phyloP scores from a whole-genome alignment of 2,329 filamentous ascomycete genomes.

The Fusarium sp. region DNA sequence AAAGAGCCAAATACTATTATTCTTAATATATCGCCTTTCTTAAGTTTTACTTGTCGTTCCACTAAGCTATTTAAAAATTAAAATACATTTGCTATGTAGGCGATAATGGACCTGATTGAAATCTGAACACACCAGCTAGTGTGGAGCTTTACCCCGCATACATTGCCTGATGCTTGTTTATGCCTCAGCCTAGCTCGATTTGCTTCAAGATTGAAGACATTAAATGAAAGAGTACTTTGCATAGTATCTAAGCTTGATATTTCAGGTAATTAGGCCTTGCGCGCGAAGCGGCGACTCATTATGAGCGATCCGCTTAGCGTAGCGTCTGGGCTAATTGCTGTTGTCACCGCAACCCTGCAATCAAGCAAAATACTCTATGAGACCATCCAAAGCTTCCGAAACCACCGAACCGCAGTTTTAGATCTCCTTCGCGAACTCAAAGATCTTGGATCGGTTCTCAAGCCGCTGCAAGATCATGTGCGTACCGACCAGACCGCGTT shows the following conservation, averaged over 20 bases:
- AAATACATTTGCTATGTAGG: neutral
- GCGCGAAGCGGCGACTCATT: neutral
- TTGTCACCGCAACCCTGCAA: conserved; percentile 26
- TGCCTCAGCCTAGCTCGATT: neutral
- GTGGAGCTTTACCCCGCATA: neutral
- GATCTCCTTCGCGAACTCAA: conserved; percentile 17
- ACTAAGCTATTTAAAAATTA: neutral
- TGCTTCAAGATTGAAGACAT: neutral
- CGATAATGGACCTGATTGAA: neutral
- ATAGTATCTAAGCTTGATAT: neutral
- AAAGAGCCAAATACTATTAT: too few species aligned
- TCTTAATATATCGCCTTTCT: too few species aligned
- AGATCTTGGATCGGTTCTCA: neutral
- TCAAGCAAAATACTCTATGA: conserved; percentile 30
- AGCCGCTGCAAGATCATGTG: neutral
- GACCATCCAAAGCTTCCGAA: conserved; percentile 27
- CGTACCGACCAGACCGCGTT: conserved; percentile 9
- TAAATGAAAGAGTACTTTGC: neutral
- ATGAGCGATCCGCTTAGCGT: conserved; percentile 9
- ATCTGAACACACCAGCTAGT: neutral
- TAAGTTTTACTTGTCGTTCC: too few species aligned
- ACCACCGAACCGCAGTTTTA: conserved; percentile 10
- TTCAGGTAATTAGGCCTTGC: neutral
- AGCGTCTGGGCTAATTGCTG: conserved; percentile 6
- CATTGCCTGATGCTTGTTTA: neutral